Base-by-base conservation (phyloP, 2,329 filamentous ascomycete species). In the Trichoderma cornu-damae region DNA sequence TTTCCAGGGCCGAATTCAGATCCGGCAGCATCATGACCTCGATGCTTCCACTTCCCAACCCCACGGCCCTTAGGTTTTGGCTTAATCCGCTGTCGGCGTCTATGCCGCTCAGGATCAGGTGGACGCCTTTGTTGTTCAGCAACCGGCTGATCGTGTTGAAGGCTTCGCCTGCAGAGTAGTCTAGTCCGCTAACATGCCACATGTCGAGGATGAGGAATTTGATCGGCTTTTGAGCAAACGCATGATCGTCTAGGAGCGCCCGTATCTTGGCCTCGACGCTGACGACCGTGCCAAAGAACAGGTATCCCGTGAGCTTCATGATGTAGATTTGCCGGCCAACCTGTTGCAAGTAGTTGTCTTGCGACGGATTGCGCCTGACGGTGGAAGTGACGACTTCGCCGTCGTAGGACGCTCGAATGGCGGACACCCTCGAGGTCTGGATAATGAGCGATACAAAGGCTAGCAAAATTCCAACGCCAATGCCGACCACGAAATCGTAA, bases 211-310 rank as follows among this genome's bases (percentile, higher is more conserved):
- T 84, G 40, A 99, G 78, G 69, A 91, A 99, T 63, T 90, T 87
- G 68, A 97, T 94, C 0, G 93, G 91, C 52, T 86, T 82, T 62
- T 83, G 77, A 24, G 78, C 77, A 68, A 96, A 97, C 2, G 85
- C 82, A 60, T 93, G 86, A 28, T 96, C 90, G 26, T 92, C 86
- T 46, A 97, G 86, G 30, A 97, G 75, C 3, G 80, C 84, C 20
- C 92, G 84, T 60, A 97, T 92, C 62, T 88, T 88, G 61, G 90
- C 88, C 71, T 99, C 94, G 0, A 99, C 93, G 47, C 90, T 90
- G 53, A 96, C 93, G 62, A 99, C 96, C 2, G 92, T 97, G 14
- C 94, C 94, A 64, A 99, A 99, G 77, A 99, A 99, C n/a, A 99
- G 82, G 67, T 93, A 97, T 0, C 94, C 93, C 0, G 89, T 87